A percentile compares a stretch with the other conserved stretches of the same genome.
phyloP scores from a whole-genome alignment of 768 basidiomycete species.

The Suillus weaverae region DNA sequence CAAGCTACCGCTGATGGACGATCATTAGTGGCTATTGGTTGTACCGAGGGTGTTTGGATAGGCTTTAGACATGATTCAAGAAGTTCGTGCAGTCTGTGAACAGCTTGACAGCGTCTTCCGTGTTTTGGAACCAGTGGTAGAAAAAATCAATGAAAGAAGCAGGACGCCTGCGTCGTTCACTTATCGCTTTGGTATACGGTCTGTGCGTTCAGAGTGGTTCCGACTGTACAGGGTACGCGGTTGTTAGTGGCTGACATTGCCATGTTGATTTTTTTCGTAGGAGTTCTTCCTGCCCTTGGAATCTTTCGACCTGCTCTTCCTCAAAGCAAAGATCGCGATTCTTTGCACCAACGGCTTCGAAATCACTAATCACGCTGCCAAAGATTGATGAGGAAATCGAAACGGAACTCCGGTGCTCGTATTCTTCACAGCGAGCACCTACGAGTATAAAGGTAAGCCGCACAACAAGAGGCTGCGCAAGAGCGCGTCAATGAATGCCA shows the following conservation, averaged over 20 bases:
- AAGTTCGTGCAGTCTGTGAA: conserved; percentile 48
- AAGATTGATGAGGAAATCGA: no score
- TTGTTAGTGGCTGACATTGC: not conserved
- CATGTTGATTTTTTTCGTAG: conserved; percentile 24
- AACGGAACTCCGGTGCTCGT: no score
- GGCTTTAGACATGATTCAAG: conserved; percentile 86
- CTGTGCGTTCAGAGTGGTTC: conserved; percentile 92
- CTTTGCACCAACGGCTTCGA: conserved; percentile 94
- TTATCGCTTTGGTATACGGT: conserved; percentile 73
- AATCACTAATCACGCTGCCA: no score
- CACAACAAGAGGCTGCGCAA: no score
- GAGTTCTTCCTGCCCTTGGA: conserved; percentile 94
- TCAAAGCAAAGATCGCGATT: conserved; percentile 92
- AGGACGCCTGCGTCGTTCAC: conserved; percentile 71
- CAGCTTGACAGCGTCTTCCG: conserved; percentile 91
- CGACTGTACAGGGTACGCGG: conserved; percentile 69
- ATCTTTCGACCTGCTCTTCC: conserved; percentile 86
- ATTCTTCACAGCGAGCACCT: no score
- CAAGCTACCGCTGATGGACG: conserved; percentile 82
- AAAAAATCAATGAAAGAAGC: conserved; percentile 78
- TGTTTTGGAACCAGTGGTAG: conserved; percentile 94
- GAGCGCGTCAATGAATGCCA: no score
- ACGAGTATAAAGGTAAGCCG: no score
- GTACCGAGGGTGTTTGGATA: conserved; percentile 95
- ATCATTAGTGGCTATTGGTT: conserved; percentile 88